These are phyloP conservation scores for Talaromyces stipitatus DNA, from an alignment of 495 filamentous ascomycete species.

Conservation along the genomic window DNA sequence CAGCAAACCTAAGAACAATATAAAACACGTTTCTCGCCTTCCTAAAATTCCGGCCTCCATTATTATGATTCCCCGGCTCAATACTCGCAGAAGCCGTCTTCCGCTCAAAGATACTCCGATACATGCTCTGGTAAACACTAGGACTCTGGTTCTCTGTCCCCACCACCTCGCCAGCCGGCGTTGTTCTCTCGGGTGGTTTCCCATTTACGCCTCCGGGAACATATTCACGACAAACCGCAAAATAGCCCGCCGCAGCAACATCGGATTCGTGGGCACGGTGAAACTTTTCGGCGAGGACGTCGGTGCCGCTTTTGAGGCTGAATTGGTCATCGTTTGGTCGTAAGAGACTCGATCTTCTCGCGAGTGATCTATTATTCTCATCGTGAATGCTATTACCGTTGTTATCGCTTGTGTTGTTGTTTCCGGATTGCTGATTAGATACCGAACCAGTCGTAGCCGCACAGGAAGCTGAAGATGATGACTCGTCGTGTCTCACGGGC, in stretches of 20 bases:
- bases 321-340: conserved; percentile 39
- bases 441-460: conserved; percentile 21
- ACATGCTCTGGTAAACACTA: conserved; percentile 97
- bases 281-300: conserved; percentile 46
- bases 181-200: conserved; percentile 78
- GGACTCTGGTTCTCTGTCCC: conserved; percentile 59
- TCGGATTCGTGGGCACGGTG: conserved; percentile 61
- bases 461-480: conserved; percentile 7
- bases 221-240: conserved; percentile 90
- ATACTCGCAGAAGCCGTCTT: conserved; percentile 49
- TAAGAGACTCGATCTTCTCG: conserved; percentile 8
- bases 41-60: conserved; percentile 52
- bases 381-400: conserved; percentile 23
- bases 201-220: conserved; percentile 84
- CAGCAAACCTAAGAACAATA: conserved; percentile 70
- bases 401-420: conserved; percentile 38
- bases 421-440: conserved; percentile 23
- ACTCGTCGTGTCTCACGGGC: conserved; percentile 3
- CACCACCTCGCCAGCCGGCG: conserved; percentile 64
- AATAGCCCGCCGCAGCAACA: conserved; percentile 86
- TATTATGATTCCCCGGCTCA: conserved; percentile 36
- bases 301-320: conserved; percentile 40
- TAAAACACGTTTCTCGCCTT: conserved; percentile 87
- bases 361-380: not conserved
- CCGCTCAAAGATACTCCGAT: conserved; percentile 88